Percentiles rank a stretch among this genome's conserved stretches.
phyloP scores from a whole-genome alignment of 2,329 filamentous ascomycete species.

The Teratosphaeria viscida region DNA sequence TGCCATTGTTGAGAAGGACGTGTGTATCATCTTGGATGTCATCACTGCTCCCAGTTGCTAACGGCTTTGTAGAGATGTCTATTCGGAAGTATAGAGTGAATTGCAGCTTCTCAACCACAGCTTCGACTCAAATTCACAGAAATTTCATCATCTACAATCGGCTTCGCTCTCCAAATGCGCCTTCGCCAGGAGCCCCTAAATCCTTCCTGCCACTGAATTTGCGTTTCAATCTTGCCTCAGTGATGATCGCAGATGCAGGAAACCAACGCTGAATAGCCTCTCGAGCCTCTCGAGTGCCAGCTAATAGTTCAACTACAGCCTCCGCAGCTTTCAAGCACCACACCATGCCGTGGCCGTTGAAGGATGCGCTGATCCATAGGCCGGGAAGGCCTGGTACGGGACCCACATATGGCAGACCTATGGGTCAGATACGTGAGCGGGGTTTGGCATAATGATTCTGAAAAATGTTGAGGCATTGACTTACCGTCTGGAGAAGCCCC shows the following conservation, averaged over 20 bases:
- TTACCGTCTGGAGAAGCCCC: slow-evolving; percentile 38
- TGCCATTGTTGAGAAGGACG: slow-evolving; percentile 27
- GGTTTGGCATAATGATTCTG: background rate
- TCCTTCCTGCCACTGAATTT: slow-evolving; percentile 10
- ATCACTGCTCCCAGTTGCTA: slow-evolving; percentile 5
- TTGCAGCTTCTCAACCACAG: too few relatives aligned
- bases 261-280: slow-evolving; percentile 38
- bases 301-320: slow-evolving; percentile 45
- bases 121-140: too few relatives aligned
- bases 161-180: slow-evolving; percentile 3
- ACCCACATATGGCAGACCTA: slow-evolving; percentile 36
- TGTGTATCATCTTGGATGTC: slow-evolving; percentile 11
- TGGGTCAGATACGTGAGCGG: background rate
- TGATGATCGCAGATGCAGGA: slow-evolving; percentile 42
- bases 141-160: background rate
- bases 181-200: slow-evolving; percentile 5
- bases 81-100: slow-evolving; percentile 13
- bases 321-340: slow-evolving; percentile 41
- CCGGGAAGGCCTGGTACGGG: slow-evolving; percentile 32
- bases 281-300: slow-evolving; percentile 20
- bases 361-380: slow-evolving; percentile 49
- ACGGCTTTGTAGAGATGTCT: slow-evolving; percentile 19
- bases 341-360: slow-evolving; percentile 48
- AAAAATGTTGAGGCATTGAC: background rate
- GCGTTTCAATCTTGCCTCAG: slow-evolving; percentile 32